Conservation (phyloP, 2,329 filamentous ascomycete genomes). For the Ramularia endophylla region DNA sequence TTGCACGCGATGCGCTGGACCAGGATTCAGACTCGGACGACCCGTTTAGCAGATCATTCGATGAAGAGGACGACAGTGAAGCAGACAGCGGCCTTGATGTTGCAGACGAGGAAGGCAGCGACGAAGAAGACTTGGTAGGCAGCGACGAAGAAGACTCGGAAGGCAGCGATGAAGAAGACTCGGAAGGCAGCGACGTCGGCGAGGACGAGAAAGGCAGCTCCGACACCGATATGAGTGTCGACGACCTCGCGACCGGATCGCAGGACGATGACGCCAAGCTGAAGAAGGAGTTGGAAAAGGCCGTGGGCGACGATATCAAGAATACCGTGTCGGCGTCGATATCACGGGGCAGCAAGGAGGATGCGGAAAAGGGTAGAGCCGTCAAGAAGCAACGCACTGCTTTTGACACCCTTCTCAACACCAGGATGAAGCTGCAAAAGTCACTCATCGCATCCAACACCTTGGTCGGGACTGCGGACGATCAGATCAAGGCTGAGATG, state of each 20-base stretch:
- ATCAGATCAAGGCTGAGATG: constrained; percentile 38
- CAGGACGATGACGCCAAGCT: constrained; percentile 50
- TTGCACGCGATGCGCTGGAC: constrained; percentile 64
- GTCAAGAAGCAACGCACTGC: constrained; percentile 79
- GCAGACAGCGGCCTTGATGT: constrained; percentile 41
- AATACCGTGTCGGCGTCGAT: constrained; percentile 60
- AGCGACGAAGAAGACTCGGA: constrained; percentile 33
- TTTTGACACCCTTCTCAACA: constrained; percentile 84
- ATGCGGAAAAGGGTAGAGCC: constrained; percentile 77
- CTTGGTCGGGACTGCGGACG: constrained; percentile 38
- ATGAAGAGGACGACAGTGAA: constrained; percentile 16
- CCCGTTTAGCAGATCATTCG: constrained; percentile 39
- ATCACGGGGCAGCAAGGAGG: constrained; percentile 63
- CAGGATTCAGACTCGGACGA: constrained; percentile 48
- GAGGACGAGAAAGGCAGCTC: constrained; percentile 26
- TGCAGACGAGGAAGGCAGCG: constrained; percentile 39
- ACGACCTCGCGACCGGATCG: constrained; percentile 17
- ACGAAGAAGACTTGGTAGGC: constrained; percentile 39
- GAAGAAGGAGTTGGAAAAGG: constrained; percentile 59
- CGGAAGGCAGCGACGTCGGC: constrained; percentile 38
- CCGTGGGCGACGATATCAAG: constrained; percentile 42
- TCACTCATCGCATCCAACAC: constrained; percentile 78
- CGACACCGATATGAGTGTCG: constrained; percentile 37
- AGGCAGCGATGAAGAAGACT: constrained; percentile 40
- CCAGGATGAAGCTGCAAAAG: constrained; percentile 89